Conservation (phyloP, 139 green algal species). For the Ostreobium quekettii region DNA sequence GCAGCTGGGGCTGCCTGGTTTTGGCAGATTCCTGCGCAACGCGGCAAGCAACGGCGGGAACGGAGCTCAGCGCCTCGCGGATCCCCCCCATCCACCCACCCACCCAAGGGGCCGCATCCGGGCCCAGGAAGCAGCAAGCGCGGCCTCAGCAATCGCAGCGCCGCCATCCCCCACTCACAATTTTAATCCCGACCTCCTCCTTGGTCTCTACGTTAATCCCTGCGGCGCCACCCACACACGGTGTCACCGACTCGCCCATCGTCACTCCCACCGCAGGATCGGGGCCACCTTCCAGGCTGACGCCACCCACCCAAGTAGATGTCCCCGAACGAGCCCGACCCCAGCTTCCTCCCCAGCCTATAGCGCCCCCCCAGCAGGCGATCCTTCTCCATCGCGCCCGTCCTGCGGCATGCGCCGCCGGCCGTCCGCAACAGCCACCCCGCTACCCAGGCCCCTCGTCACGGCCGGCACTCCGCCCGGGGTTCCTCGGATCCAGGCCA, state of each 20-base stretch:
- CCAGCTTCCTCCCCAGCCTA: conserved; percentile 71
- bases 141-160: not conserved
- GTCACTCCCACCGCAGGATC: not conserved
- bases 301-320: conserved; percentile 66
- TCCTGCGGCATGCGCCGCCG: too few species aligned
- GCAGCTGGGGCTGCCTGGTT: conserved; percentile 82
- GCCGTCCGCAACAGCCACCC: too few species aligned
- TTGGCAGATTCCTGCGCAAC: conserved; percentile 71
- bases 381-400: too few species aligned
- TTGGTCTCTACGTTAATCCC: conserved; percentile 89
- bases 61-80: conserved; percentile 11
- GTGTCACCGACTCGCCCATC: not conserved
- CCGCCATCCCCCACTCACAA: conserved; percentile 48
- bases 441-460: too few species aligned
- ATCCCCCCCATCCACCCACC: not conserved
- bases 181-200: conserved; percentile 97
- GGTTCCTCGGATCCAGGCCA: too few species aligned
- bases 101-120: too few species aligned
- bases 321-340: conserved; percentile 74
- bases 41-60: not conserved
- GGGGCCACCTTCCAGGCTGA: not conserved
- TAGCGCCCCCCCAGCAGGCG: conserved; percentile 61
- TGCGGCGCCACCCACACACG: conserved; percentile 29
- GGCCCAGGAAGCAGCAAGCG: too few species aligned
- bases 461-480: too few species aligned